phyloP scores from a whole-genome alignment of 2,329 filamentous ascomycete species.

The Pestalotiopsis sp. region DNA sequence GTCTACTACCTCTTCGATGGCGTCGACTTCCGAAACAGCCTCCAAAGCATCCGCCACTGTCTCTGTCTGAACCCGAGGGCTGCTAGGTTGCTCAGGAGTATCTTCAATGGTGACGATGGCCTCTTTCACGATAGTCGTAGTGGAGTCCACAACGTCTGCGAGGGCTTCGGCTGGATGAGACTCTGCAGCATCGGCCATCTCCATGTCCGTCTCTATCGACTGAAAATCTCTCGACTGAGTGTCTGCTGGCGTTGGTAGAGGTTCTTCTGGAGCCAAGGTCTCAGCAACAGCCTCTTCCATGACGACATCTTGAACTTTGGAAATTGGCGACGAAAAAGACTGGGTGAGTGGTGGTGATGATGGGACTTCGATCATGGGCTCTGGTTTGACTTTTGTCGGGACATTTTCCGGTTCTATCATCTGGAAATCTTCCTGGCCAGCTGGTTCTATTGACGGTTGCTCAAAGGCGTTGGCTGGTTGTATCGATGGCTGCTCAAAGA shows the following conservation, averaged over 20 bases:
- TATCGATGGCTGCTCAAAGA: constrained; percentile 15
- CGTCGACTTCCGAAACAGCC: background rate
- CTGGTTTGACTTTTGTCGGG: background rate
- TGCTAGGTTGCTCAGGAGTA: background rate
- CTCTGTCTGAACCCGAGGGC: background rate
- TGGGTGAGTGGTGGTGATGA: constrained; percentile 29
- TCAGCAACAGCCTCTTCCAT: constrained; percentile 15
- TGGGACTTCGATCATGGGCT: background rate
- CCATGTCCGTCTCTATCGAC: background rate
- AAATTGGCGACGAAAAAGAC: constrained; percentile 20
- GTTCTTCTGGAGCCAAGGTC: constrained; percentile 9
- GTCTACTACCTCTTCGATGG: background rate
- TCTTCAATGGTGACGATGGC: background rate
- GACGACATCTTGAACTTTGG: constrained; percentile 14
- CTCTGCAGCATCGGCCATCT: background rate
- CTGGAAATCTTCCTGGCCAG: background rate
- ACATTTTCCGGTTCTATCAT: background rate
- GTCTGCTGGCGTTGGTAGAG: constrained; percentile 12
- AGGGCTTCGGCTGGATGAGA: background rate
- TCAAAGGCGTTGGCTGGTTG: background rate
- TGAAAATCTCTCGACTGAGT: background rate
- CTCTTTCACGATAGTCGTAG: background rate
- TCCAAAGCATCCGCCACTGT: background rate
- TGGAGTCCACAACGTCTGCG: no score
- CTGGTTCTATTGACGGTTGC: background rate